phyloP scores from a whole-genome alignment of 495 filamentous ascomycete genomes.

The Articulospora tetracladia region DNA sequence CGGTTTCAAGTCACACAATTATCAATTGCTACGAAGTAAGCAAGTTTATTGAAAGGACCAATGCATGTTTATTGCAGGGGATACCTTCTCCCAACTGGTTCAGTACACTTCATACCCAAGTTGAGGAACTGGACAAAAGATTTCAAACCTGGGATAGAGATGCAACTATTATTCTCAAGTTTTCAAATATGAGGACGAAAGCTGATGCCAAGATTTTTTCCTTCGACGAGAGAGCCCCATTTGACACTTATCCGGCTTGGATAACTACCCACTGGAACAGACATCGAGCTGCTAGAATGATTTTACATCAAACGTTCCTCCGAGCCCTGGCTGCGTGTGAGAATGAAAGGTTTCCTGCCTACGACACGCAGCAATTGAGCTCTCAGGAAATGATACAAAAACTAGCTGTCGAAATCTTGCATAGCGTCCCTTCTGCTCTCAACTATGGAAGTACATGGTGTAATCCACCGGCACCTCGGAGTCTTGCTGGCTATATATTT shows the following conservation, averaged over 20 bases:
- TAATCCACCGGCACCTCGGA: neutral
- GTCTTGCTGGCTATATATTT: constrained; percentile 3
- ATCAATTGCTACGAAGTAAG: neutral
- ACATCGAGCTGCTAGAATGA: neutral
- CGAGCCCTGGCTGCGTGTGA: neutral
- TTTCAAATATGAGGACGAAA: too few relatives aligned
- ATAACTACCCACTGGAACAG: neutral
- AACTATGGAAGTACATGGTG: neutral
- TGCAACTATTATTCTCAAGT: neutral
- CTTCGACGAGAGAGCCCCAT: too few relatives aligned
- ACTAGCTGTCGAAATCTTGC: neutral
- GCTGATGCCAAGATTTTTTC: too few relatives aligned
- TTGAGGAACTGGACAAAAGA: neutral
- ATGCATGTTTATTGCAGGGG: neutral
- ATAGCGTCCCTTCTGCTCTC: neutral
- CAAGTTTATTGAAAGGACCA: neutral
- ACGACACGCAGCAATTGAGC: neutral
- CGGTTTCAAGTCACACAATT: neutral
- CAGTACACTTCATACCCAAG: neutral
- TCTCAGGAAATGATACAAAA: neutral
- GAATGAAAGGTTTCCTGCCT: too few relatives aligned
- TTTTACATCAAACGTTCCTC: neutral
- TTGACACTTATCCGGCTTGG: neutral
- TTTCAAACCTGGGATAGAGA: neutral
- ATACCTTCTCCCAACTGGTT: neutral